Percentiles rank a stretch among this genome's conserved stretches.
These are phyloP conservation scores for Hordeum vulgare DNA, from an alignment of 176 grass and related monocot species.

Conservation along the genomic window DNA sequence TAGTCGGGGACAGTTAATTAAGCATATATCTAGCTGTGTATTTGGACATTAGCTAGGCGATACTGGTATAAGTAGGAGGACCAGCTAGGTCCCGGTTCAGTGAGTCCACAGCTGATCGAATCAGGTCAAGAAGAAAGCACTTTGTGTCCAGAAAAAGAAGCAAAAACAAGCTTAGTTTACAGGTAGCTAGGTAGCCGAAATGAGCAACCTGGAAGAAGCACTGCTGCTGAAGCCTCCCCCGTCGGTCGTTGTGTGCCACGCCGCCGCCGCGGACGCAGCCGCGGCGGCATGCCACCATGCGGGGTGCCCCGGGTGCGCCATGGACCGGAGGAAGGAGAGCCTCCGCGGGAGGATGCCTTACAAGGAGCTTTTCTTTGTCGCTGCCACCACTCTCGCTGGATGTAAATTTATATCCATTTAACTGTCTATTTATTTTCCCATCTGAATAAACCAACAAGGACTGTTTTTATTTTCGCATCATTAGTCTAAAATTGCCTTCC, in stretches of 20 bases:
- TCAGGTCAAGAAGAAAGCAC: background rate
- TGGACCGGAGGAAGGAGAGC: background rate
- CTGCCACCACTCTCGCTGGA: background rate
- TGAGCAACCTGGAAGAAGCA: background rate
- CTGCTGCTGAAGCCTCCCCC: background rate
- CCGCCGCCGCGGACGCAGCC: background rate
- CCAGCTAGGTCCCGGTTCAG: background rate
- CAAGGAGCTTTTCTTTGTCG: slow-evolving; percentile 11
- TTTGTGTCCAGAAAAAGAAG: background rate
- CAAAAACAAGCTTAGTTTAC: background rate
- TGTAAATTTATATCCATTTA: background rate
- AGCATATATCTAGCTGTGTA: background rate
- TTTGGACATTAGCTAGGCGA: background rate
- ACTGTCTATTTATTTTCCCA: background rate
- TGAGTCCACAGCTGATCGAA: slow-evolving; percentile 7
- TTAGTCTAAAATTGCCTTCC: background rate
- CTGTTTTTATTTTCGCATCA: too few relatives aligned
- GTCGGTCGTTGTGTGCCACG: background rate
- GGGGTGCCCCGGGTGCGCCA: background rate
- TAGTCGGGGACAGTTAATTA: background rate
- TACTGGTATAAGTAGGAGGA: background rate
- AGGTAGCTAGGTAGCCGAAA: background rate
- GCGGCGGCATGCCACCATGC: background rate
- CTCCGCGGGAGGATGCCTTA: background rate
- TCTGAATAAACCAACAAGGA: background rate